phyloP scores from a whole-genome alignment of 345 rosid genomes.

The Erucastrum elatum region DNA sequence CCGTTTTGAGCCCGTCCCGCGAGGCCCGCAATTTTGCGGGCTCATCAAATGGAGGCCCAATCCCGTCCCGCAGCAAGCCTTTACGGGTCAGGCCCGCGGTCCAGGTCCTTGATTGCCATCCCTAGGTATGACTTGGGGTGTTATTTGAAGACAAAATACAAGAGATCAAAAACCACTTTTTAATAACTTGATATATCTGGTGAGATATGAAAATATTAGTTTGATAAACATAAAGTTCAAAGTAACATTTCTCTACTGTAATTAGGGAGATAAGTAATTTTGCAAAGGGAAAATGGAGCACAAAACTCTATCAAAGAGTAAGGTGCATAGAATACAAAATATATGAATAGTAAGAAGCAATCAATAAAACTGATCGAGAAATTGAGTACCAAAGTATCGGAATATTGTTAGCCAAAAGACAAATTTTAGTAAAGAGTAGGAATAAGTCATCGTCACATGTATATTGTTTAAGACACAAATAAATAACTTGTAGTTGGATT shows the following conservation, averaged over 20 bases:
- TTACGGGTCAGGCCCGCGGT: too few species aligned
- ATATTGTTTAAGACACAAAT: background rate
- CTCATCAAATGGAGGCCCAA: too few species aligned
- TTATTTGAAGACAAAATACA: background rate
- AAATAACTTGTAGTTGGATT: constrained; percentile 26
- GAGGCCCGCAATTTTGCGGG: too few species aligned
- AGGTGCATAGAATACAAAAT: background rate
- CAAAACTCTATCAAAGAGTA: background rate
- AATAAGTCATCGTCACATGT: constrained; percentile 27
- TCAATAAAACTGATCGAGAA: constrained; percentile 2
- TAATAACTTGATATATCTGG: background rate
- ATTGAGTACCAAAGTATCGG: constrained; percentile 21
- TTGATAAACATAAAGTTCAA: background rate
- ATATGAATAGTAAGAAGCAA: background rate
- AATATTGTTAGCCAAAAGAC: constrained; percentile 17
- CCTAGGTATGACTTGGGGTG: background rate
- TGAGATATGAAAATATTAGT: background rate
- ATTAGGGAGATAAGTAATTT: background rate
- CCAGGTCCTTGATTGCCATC: too few species aligned
- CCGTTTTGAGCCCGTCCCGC: too few species aligned
- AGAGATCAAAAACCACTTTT: background rate
- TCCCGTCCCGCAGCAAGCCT: too few species aligned
- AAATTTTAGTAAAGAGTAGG: constrained; percentile 14
- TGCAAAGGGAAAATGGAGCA: background rate
- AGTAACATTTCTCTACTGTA: background rate